phyloP scores from a whole-genome alignment of 2,329 filamentous ascomycete species.

The Alternaria sp. region DNA sequence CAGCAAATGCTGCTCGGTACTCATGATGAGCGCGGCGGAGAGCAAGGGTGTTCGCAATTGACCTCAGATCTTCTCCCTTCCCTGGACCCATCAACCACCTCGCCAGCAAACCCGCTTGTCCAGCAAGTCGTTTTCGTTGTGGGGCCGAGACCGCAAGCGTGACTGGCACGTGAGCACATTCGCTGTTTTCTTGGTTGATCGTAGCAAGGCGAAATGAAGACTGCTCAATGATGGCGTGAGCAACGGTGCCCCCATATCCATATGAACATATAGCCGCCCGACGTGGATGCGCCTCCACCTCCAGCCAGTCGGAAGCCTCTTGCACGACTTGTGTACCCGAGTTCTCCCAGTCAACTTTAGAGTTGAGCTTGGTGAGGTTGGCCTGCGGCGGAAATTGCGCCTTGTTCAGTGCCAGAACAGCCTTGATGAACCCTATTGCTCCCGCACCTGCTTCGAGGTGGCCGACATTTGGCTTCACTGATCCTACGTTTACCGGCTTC shows the following conservation, averaged over 20 bases:
- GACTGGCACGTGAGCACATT: neutral
- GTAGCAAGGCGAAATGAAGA: neutral
- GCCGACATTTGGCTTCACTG: slow-evolving; percentile 44
- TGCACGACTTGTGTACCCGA: slow-evolving; percentile 17
- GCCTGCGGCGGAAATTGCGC: slow-evolving; percentile 33
- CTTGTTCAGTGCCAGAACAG: slow-evolving; percentile 37
- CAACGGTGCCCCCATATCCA: slow-evolving; percentile 26
- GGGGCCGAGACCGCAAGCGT: neutral
- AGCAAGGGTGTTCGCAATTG: neutral
- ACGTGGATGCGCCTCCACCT: slow-evolving; percentile 2
- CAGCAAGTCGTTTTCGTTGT: neutral
- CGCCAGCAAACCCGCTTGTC: neutral
- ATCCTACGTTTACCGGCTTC: slow-evolving; percentile 32
- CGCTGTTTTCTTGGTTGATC: neutral
- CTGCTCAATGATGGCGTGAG: slow-evolving; percentile 18
- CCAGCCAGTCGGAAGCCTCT: slow-evolving; percentile 19
- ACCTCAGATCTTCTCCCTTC: neutral
- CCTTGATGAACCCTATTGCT: slow-evolving; percentile 32
- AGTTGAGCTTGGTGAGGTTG: slow-evolving; percentile 24
- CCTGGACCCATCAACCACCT: neutral
- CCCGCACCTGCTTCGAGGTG: slow-evolving; percentile 24
- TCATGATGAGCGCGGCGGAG: neutral
- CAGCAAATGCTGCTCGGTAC: neutral
- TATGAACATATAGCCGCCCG: slow-evolving; percentile 22
- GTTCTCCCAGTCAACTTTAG: slow-evolving; percentile 18